Evolutionary conservation across 768 basidiomycete genomes (phyloP).

Genomic region (Mycena vitilis): DNA sequence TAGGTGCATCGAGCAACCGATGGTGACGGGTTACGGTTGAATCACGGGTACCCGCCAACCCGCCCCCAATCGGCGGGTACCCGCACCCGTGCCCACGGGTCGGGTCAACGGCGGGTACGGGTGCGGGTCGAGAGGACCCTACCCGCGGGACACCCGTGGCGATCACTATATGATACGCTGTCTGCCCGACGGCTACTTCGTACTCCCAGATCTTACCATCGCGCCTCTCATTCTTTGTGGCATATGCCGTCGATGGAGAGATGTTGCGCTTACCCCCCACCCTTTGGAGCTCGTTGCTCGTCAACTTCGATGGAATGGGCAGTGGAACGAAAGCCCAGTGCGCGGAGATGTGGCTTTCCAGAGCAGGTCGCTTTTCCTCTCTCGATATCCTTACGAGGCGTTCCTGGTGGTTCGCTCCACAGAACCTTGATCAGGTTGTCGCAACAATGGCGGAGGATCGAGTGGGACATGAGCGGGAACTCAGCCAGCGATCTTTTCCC

Average conservation of each 20-base stretch:
- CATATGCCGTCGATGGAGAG: constrained; percentile 31
- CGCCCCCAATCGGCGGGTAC: too few relatives aligned
- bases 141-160: background rate
- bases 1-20: too few relatives aligned
- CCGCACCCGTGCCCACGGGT: too few relatives aligned
- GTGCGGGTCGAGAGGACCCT: background rate
- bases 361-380: background rate
- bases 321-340: background rate
- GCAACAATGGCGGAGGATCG: background rate
- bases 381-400: background rate
- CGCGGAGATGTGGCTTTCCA: background rate
- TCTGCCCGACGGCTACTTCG: constrained; percentile 28
- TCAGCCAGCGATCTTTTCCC: background rate
- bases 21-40: too few relatives aligned
- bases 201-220: constrained; percentile 12
- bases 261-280: constrained; percentile 17
- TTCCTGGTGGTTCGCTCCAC: background rate
- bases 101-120: too few relatives aligned
- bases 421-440: background rate
- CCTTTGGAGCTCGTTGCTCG: constrained; percentile 30
- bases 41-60: too few relatives aligned
- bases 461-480: background rate
- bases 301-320: background rate
- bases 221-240: constrained; percentile 35
- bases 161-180: constrained; percentile 32